Evolutionary conservation across 495 filamentous ascomycete genomes (phyloP).

Genomic region (Aspergillus heteromorphus): DNA sequence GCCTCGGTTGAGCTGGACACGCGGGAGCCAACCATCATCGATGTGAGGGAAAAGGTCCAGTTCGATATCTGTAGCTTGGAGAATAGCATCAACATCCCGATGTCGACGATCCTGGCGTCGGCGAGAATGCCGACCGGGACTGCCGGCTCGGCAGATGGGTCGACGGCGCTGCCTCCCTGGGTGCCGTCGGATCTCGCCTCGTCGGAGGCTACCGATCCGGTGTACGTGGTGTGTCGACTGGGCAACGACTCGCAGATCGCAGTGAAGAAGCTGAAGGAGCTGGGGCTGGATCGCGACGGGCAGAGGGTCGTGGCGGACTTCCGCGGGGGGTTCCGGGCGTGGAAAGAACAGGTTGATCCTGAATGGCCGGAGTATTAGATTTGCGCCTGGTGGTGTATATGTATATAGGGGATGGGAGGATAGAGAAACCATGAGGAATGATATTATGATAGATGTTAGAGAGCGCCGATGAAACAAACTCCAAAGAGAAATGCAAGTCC

Average conservation of each 20-base stretch:
- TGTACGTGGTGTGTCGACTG: conserved; percentile 78
- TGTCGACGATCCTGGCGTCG: conserved; percentile 35
- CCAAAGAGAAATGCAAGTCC: no score
- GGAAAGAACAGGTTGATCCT: conserved; percentile 71
- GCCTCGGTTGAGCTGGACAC: background rate
- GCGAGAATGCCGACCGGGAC: background rate
- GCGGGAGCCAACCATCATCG: conserved; percentile 55
- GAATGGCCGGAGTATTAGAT: conserved; percentile 60
- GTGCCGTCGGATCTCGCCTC: conserved; percentile 30
- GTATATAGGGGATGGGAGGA: background rate
- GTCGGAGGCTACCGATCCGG: conserved; percentile 27
- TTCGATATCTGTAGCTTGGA: conserved; percentile 73
- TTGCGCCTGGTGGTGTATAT: background rate
- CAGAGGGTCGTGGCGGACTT: conserved; percentile 68
- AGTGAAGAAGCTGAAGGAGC: conserved; percentile 62
- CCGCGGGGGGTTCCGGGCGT: conserved; percentile 74
- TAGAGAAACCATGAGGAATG: background rate
- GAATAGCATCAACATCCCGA: conserved; percentile 71
- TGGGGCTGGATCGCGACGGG: conserved; percentile 53
- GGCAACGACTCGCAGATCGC: conserved; percentile 89
- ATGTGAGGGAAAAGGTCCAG: conserved; percentile 79
- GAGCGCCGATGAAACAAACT: background rate
- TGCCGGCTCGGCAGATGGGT: conserved; percentile 9
- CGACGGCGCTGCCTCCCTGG: conserved; percentile 33
- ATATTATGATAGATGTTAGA: background rate